These are phyloP conservation scores for Pyronema domesticum DNA, from an alignment of 495 filamentous ascomycete species.

Conservation along the genomic window DNA sequence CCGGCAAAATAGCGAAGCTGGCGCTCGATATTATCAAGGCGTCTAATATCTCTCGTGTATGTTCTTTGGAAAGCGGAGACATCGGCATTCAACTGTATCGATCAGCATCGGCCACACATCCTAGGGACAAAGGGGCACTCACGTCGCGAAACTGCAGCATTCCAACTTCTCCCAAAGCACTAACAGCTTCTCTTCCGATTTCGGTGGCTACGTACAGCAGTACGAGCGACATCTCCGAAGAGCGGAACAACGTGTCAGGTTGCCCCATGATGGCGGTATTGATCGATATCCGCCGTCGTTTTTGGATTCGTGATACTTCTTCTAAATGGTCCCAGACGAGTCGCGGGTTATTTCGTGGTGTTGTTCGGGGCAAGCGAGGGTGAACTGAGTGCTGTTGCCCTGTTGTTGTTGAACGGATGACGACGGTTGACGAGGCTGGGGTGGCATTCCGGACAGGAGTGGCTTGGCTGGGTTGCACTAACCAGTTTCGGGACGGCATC, in stretches of 20 bases:
- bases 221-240: slow-evolving; percentile 98
- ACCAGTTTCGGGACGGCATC: no score
- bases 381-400: no score
- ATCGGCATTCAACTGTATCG: slow-evolving; percentile 65
- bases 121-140: slow-evolving; percentile 26
- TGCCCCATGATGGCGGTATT: slow-evolving; percentile 31
- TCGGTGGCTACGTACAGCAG: slow-evolving; percentile 98
- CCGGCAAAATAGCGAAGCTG: slow-evolving; percentile 92
- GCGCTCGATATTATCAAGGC: slow-evolving; percentile 93
- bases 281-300: no score
- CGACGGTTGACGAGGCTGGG: no score
- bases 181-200: slow-evolving; percentile 93
- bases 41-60: slow-evolving; percentile 91
- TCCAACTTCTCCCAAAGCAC: slow-evolving; percentile 86
- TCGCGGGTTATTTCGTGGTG: background rate
- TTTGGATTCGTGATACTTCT: no score
- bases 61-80: slow-evolving; percentile 88
- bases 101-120: background rate
- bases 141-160: slow-evolving; percentile 95
- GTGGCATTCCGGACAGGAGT: no score
- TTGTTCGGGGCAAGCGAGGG: no score
- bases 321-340: no score
- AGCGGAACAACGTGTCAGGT: slow-evolving; percentile 94
- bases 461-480: no score
- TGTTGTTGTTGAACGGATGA: no score